Base-by-base conservation (phyloP, 2,329 filamentous ascomycete genomes). In the Claviceps maximensis region DNA sequence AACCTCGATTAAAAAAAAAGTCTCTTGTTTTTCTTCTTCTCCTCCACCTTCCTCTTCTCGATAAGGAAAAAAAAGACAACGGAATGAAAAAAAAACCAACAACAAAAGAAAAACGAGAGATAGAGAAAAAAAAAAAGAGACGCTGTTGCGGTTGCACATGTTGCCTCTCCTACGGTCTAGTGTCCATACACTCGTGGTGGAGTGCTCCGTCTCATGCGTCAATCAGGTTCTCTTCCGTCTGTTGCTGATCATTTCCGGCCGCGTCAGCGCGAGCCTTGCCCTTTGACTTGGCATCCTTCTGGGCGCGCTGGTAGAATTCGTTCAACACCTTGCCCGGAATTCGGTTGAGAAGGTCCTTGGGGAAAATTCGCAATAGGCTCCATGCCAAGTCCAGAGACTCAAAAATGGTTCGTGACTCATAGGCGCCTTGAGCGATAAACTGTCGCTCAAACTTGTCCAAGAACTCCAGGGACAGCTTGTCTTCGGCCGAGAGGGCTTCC, bases 391-490 rank as follows among this genome's bases (percentile, higher is more conserved):
- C 94, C 57, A 98, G 80, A 47, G 89, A 95, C 71, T 98, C 93
- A 71, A 82, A 90, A 66, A 98, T 95, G 58, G 78, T 84, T 63
- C 93, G 86, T 59, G 86, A 85, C 73, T 98, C 93, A 73, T 98
- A 98, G 19, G 89, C 76, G 52, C 87, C 88, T 72, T 98, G 93
- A 58, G 79, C 77, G 69, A 98, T 95, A 72, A 97, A 98, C 54
- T 86, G 88, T 58, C 87, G 85, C 75, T 98, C 93, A 67, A 98
- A 98, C 74, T 97, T 97, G 67, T 97, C 91, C 62, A 98, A 75
- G 77, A 98, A 98, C 71, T 98, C 93, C 40, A 98, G 81, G 9
- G 91, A 95, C 54, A 97, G 82, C 77, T 97, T 97, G 74, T 98
- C 93, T 74, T 98, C 93, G 52, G 87, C 80, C 29, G 89, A 95